Base-by-base conservation (phyloP, 2,329 filamentous ascomycete genomes). In the Arthroderma sp. region DNA sequence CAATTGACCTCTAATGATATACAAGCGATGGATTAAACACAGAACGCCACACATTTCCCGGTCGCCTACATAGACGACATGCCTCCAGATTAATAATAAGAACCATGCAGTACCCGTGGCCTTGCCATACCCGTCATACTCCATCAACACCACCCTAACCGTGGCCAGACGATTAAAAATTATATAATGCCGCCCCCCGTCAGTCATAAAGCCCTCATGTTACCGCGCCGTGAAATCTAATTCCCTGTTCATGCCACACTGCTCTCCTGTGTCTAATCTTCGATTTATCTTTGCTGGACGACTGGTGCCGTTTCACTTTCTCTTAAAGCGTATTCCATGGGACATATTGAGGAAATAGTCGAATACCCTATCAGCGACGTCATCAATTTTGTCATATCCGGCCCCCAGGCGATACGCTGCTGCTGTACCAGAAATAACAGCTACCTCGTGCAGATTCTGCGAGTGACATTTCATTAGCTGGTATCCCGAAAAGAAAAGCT, bases 321-420 rank as follows among this genome's bases (percentile, higher is more conserved):
- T 56, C 19, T 49, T 55, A 19, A 56, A 57, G 9, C 43, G 56
- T 23, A 60, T 47, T 3, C 61, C 60, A 33, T 63, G 58, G 39
- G 51, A 37, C 19, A 55, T 57, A 13, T 33, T 51, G 53, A 73
- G 55, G 60, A 70, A 71, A 28, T 67, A 68, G 5, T 63, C 61
- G 55, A 71, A 70, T 65, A 66, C 41, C 64, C 65, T 53, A 67
- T 66, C 2, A 64, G 67, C 63, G 68, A 69, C 54, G 21, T 61
- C 60, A 56, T 70, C 69, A 15, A 72, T 69, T 2, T 61, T 62
- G 37, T 70, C 66, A 63, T 88, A 88, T 1, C 76, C 73, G 0
- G 84, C 85, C 0, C 85, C 86, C 0, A 88, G 72, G 51, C 81
- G 79, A 56, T 86, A 85, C 0, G 85, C 86, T 1, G 85, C 85